A percentile compares a stretch with the other conserved stretches of the same genome.
Conservation (phyloP, 176 grass and related monocot genomes). For the Eleusine coracana region DNA sequence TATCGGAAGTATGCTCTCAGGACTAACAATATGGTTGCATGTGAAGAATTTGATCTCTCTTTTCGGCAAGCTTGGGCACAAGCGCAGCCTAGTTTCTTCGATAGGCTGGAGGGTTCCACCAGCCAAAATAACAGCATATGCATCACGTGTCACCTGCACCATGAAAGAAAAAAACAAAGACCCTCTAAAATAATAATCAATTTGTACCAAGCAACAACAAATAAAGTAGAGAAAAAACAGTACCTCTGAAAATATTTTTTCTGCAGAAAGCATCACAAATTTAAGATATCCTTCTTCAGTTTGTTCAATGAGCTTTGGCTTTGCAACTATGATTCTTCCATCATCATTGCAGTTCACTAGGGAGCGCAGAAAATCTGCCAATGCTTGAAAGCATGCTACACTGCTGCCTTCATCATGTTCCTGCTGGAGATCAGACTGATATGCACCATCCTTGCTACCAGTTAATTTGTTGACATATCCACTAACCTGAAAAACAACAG, state of each 20-base stretch:
- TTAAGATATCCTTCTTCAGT: constrained; percentile 77
- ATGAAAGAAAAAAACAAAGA: constrained; percentile 19
- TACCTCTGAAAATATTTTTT: constrained; percentile 88
- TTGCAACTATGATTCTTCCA: constrained; percentile 79
- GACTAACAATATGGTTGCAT: constrained; percentile 92
- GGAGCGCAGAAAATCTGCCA: constrained; percentile 65
- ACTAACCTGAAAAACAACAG: constrained; percentile 59
- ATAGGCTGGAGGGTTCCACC: constrained; percentile 96
- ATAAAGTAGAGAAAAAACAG: constrained; percentile 3
- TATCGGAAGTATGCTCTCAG: constrained; percentile 89
- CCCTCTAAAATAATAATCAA: background rate
- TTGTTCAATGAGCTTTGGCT: constrained; percentile 51
- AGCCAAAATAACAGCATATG: constrained; percentile 74
- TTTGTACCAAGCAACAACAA: constrained; percentile 3
- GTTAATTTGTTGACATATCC: constrained; percentile 71
- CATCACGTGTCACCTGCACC: constrained; percentile 62
- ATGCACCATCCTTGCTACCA: constrained; percentile 35
- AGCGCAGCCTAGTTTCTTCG: constrained; percentile 89
- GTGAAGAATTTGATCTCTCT: constrained; percentile 76
- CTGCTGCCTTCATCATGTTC: constrained; percentile 65
- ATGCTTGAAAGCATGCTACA: constrained; percentile 75
- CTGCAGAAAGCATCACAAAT: constrained; percentile 92
- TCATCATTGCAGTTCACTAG: constrained; percentile 75
- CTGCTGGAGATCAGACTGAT: constrained; percentile 26
- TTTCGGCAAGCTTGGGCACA: constrained; percentile 60